Percentiles rank a stretch among this genome's conserved stretches.
phyloP scores from a whole-genome alignment of 176 grass and related monocot species.

The Rhynchospora breviuscula region DNA sequence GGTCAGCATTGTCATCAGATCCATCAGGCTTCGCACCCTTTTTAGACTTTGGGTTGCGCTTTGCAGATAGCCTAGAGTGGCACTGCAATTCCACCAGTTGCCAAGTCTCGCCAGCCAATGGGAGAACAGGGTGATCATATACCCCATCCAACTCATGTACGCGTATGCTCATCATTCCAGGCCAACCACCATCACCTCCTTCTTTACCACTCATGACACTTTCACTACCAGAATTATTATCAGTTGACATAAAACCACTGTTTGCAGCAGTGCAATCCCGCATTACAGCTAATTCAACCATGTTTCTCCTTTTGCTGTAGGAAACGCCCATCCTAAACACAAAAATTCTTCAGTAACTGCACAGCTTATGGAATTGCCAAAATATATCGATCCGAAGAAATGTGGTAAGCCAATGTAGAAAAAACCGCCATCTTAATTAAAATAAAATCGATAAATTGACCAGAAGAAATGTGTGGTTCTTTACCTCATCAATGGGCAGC shows the following conservation, averaged over 20 bases:
- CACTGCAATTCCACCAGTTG: slow-evolving; percentile 93
- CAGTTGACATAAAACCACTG: slow-evolving; percentile 33
- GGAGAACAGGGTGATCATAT: slow-evolving; percentile 86
- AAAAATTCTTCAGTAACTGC: slow-evolving; percentile 11
- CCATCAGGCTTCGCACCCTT: slow-evolving; percentile 76
- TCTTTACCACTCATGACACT: slow-evolving; percentile 42
- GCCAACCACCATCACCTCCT: slow-evolving; percentile 79
- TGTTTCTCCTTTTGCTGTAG: slow-evolving; percentile 89
- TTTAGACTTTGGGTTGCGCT: slow-evolving; percentile 80
- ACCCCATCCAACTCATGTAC: slow-evolving; percentile 88
- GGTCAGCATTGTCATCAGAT: slow-evolving; percentile 89
- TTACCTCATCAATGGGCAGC: slow-evolving; percentile 90
- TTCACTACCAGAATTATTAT: slow-evolving; percentile 41
- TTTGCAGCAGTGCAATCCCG: slow-evolving; percentile 57
- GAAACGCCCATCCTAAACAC: slow-evolving; percentile 75
- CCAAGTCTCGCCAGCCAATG: slow-evolving; percentile 81
- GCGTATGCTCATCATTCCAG: slow-evolving; percentile 96
- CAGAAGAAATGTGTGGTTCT: background rate
- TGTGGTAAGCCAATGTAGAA: background rate
- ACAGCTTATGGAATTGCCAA: slow-evolving; percentile 9
- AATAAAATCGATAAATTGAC: background rate
- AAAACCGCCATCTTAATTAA: too few relatives aligned
- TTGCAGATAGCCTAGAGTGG: slow-evolving; percentile 82
- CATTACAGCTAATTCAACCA: slow-evolving; percentile 82
- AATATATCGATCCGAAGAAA: background rate